Conservation (phyloP, 140 eudicot species). For the Erigeron philadelphicus region DNA sequence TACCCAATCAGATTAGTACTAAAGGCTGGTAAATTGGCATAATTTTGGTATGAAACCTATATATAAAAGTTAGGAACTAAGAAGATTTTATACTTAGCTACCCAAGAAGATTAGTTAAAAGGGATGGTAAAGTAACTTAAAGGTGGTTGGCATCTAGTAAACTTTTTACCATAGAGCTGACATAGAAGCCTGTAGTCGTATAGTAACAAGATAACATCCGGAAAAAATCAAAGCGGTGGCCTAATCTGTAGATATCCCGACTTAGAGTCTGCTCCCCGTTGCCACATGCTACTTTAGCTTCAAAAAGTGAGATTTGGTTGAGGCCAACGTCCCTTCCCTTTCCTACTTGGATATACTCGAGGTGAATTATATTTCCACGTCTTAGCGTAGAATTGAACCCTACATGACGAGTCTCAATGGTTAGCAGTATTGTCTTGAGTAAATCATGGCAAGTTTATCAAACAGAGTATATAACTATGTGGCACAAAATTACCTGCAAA, state of each 20-base stretch:
- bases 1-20: not conserved
- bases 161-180: conserved; percentile 81
- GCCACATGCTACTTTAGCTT: conserved; percentile 99
- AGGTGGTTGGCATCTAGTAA: conserved; percentile 2
- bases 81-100: conserved; percentile 6
- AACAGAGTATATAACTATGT: not conserved
- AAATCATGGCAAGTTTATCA: conserved; percentile 17
- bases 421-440: conserved; percentile 1
- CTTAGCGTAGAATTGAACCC: conserved; percentile 94
- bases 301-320: conserved; percentile 95
- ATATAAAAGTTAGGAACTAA: conserved; percentile 9
- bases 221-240: conserved; percentile 99
- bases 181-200: conserved; percentile 88
- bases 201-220: conserved; percentile 94
- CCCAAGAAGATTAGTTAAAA: conserved; percentile 13
- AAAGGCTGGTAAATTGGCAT: conserved; percentile 1
- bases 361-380: conserved; percentile 94
- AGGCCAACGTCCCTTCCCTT: conserved; percentile 99
- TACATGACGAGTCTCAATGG: conserved; percentile 24
- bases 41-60: not conserved
- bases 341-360: conserved; percentile 96
- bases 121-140: conserved; percentile 14
- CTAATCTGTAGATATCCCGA: conserved; percentile 92
- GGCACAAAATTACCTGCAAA: conserved; percentile 61
- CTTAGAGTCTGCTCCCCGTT: conserved; percentile 99